A percentile compares a stretch with the other conserved stretches of the same genome.
phyloP scores from a whole-genome alignment of 2,329 filamentous ascomycete species.

The Colletotrichum aenigma region DNA sequence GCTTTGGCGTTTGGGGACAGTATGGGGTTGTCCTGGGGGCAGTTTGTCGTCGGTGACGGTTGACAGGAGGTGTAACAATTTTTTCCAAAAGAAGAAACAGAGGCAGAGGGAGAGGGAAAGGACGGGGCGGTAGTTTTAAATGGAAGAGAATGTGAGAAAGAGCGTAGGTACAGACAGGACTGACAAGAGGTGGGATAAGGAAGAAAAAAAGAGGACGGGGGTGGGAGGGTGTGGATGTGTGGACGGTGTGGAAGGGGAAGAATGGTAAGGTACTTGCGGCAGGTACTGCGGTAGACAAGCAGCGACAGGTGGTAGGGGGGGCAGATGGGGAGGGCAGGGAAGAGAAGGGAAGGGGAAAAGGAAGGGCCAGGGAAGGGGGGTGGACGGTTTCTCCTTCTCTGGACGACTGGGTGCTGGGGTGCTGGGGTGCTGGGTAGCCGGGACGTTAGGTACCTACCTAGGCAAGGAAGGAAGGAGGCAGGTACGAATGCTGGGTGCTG shows the following conservation, averaged over 20 bases:
- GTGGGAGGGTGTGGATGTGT: constrained; percentile 8
- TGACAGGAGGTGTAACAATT: constrained; percentile 18
- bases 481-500: neutral
- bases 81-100: constrained; percentile 18
- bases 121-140: constrained; percentile 22
- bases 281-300: neutral
- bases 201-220: constrained; percentile 1
- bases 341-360: neutral
- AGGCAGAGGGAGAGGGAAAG: neutral
- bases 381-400: neutral
- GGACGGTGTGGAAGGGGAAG: constrained; percentile 13
- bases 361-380: neutral
- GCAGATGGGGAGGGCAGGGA: neutral
- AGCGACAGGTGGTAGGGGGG: neutral
- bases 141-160: constrained; percentile 3
- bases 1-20: constrained; percentile 13
- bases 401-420: neutral
- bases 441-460: no score
- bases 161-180: neutral
- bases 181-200: neutral
- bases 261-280: neutral
- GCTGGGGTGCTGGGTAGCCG: neutral
- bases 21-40: constrained; percentile 1
- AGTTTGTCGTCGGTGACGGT: constrained; percentile 4
- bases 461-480: neutral